Percentiles rank a stretch among this genome's conserved stretches.
These are phyloP conservation scores for Mucor indicus DNA, from an alignment of 371 early-diverging fungal genomes.

Conservation along the genomic window DNA sequence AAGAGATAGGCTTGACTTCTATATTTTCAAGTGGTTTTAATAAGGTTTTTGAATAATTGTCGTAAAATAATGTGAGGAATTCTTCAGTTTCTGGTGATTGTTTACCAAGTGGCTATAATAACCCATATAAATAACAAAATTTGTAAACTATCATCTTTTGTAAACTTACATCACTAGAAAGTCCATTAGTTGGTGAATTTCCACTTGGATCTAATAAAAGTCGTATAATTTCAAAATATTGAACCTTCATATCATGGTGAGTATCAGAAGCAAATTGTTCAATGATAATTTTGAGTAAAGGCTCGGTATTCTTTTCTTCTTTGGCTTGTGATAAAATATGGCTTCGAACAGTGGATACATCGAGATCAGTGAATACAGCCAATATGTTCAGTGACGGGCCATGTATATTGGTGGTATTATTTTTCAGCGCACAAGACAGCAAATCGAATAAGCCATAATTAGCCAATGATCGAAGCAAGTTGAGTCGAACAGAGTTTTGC, in stretches of 20 bases:
- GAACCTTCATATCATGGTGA: conserved; percentile 65
- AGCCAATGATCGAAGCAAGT: conserved; percentile 54
- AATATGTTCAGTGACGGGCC: conserved; percentile 68
- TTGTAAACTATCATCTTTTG: not conserved
- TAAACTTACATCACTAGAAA: conserved; percentile 18
- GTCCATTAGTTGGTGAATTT: conserved; percentile 1
- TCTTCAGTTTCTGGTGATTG: conserved; percentile 65
- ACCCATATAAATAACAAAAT: not conserved
- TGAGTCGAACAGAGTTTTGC: conserved; percentile 54
- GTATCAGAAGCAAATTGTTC: conserved; percentile 55
- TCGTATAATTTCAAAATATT: conserved; percentile 72
- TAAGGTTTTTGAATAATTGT: conserved; percentile 50
- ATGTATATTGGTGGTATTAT: conserved; percentile 51
- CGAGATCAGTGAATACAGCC: conserved; percentile 70
- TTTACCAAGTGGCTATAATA: conserved; percentile 13
- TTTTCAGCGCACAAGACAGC: conserved; percentile 62
- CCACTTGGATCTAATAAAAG: conserved; percentile 65
- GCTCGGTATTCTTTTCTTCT: conserved; percentile 4
- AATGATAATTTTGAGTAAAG: conserved; percentile 44
- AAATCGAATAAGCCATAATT: conserved; percentile 76
- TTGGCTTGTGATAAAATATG: conserved; percentile 62
- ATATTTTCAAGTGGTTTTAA: conserved; percentile 58
- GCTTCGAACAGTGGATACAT: conserved; percentile 49
- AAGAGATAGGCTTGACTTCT: conserved; percentile 22
- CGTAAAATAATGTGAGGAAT: conserved; percentile 76